Evolutionary conservation across 2,329 filamentous ascomycete species (phyloP), one percentile per base, ranked within the genome.

Genomic region (Arthroderma sp.): DNA sequence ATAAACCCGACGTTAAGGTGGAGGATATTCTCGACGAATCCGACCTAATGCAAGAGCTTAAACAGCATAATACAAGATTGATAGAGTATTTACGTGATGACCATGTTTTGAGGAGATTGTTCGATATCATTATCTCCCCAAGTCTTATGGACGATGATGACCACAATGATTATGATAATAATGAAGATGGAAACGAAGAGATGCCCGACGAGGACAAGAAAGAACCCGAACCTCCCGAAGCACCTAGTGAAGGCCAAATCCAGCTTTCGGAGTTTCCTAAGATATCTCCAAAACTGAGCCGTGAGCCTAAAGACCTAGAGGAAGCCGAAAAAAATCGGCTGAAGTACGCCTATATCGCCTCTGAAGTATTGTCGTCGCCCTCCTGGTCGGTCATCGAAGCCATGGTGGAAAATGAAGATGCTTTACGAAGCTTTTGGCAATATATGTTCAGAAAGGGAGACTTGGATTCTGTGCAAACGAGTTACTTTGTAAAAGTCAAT

Each of bases 401-500:
- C 28, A 77, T 98, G 58, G 86, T 96, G 76, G 87, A 94, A 67
- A 91, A 91, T 70, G 84, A 85, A 57, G 76, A 82, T 47, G 80
- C 90, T 60, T 75, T 98, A 64, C 83, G 83, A 66, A 82, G 86
- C 63, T 97, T 98, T 71, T 98, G 93, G 93, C 78, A 83, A 52
- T 98, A 96, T 71, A 74, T 98, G 65, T 86, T 86, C 68, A 82
- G 85, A 57, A 81, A 88, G n/a, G 81, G 88, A 9, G 88, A 91
- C 2, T 80, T 98, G 57, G 91, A 97, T 70, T 87, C 91, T 38
- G 80, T 96, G 4, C 91, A 97, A 73, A 91, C 93, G 17, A 91
- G 91, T 67, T 98, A 98, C 71, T 98, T 98, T 70, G 96, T 91
- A 57, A 98, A 97, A 70, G 91, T 98, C 68, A 97, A 97, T 71